Evolutionary conservation across 1,284 basidiomycete species (phyloP).

Genomic region (Wolfiporia cocos): DNA sequence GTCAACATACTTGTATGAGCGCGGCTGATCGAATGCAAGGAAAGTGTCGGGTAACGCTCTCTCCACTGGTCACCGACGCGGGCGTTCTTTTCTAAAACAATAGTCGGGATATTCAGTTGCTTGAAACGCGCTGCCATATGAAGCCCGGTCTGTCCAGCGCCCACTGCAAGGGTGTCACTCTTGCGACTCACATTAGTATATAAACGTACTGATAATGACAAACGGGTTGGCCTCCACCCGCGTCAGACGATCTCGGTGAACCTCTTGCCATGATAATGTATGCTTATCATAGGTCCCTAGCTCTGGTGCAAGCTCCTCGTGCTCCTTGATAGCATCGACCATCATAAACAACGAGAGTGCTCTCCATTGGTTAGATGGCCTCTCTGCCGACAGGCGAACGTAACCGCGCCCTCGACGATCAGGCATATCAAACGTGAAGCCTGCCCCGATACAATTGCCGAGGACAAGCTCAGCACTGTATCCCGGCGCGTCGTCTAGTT

Average conservation of each 20-base stretch:
- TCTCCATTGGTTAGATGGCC: conserved; percentile 13
- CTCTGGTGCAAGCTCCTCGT: conserved; percentile 20
- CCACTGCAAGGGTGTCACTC: no score
- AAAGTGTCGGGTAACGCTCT: conserved; percentile 41
- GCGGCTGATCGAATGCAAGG: conserved; percentile 36
- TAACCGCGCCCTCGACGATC: conserved; percentile 31
- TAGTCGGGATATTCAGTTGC: conserved; percentile 39
- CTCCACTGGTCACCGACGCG: conserved; percentile 51
- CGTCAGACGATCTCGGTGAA: conserved; percentile 11
- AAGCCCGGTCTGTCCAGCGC: conserved; percentile 49
- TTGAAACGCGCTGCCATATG: conserved; percentile 44
- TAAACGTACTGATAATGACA: conserved; percentile 22
- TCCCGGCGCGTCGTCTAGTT: not conserved
- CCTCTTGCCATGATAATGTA: conserved; percentile 15
- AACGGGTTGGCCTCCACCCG: conserved; percentile 19
- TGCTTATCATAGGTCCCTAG: conserved; percentile 10
- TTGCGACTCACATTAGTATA: not conserved
- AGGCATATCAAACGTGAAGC: conserved; percentile 35
- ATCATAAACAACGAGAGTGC: conserved; percentile 22
- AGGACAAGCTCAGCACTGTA: not conserved
- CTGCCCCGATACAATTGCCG: conserved; percentile 19
- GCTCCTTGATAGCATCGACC: conserved; percentile 23
- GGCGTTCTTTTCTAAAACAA: conserved; percentile 41
- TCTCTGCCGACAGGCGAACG: conserved; percentile 24
- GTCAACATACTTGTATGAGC: conserved; percentile 29